Percentiles rank a stretch among this genome's conserved stretches.
phyloP scores from a whole-genome alignment of 495 filamentous ascomycete genomes.

The Aspergillus taichungensis region DNA sequence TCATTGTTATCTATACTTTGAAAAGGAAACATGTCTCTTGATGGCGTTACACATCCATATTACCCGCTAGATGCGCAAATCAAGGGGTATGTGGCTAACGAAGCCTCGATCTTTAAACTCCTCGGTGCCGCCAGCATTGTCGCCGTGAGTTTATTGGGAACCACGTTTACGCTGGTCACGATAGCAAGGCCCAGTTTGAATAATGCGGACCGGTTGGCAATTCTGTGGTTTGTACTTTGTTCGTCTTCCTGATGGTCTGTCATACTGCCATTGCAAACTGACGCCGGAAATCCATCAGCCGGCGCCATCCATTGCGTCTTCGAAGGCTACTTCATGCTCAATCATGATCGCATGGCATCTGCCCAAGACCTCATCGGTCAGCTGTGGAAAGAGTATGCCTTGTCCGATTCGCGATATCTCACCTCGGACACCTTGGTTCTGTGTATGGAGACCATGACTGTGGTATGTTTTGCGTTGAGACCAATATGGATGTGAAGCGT shows the following conservation, averaged over 20 bases:
- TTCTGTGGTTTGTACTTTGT: constrained; percentile 62
- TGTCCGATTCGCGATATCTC: constrained; percentile 77
- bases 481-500: neutral
- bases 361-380: constrained; percentile 62
- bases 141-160: constrained; percentile 41
- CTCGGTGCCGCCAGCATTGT: constrained; percentile 44
- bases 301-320: constrained; percentile 69
- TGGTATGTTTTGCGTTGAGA: constrained; percentile 41
- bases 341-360: constrained; percentile 51
- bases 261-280: constrained; percentile 1
- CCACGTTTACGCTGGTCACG: constrained; percentile 40
- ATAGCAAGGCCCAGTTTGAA: constrained; percentile 38
- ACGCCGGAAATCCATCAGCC: constrained; percentile 27
- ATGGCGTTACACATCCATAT: constrained; percentile 51
- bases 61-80: constrained; percentile 57
- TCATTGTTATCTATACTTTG: too few species aligned
- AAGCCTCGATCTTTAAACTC: constrained; percentile 43
- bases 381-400: constrained; percentile 82
- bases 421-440: constrained; percentile 72
- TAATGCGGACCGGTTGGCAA: constrained; percentile 42
- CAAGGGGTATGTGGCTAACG: constrained; percentile 52
- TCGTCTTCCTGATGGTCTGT: constrained; percentile 17
- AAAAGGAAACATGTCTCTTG: constrained; percentile 8
- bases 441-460: constrained; percentile 76
- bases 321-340: constrained; percentile 73